phyloP scores from a whole-genome alignment of 2,329 filamentous ascomycete species.

The Hymenoscyphus fructigenus region DNA sequence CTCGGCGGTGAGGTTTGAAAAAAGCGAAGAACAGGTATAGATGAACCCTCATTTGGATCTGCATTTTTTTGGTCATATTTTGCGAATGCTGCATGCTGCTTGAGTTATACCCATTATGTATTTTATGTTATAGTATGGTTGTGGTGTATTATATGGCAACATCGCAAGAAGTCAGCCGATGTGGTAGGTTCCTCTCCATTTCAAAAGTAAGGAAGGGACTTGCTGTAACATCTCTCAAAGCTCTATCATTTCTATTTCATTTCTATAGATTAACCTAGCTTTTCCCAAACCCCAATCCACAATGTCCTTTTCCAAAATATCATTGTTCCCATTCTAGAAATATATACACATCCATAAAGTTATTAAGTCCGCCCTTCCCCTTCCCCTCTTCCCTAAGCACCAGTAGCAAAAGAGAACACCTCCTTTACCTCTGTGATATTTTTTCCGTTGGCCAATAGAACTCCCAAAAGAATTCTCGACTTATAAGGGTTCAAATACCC shows the following conservation, averaged over 20 bases:
- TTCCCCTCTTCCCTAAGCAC: conserved; percentile 4
- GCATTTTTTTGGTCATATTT: neutral
- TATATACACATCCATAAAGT: neutral
- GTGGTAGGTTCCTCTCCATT: neutral
- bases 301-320: no score
- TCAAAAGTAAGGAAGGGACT: neutral
- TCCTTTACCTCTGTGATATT: conserved; percentile 26
- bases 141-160: no score
- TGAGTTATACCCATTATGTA: neutral
- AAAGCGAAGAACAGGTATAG: conserved; percentile 19
- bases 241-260: neutral
- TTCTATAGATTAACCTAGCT: neutral
- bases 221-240: neutral
- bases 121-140: neutral
- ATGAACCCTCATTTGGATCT: conserved; percentile 11
- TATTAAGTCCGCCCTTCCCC: neutral
- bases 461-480: conserved; percentile 49
- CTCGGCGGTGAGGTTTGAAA: conserved; percentile 56
- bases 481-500: conserved; percentile 58
- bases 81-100: neutral
- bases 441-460: conserved; percentile 26
- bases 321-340: neutral
- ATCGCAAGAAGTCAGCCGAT: no score
- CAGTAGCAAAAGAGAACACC: conserved; percentile 14
- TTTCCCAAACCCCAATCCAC: neutral